Evolutionary conservation across 2,329 filamentous ascomycete species (phyloP).

Genomic region (Claviceps arundinis): DNA sequence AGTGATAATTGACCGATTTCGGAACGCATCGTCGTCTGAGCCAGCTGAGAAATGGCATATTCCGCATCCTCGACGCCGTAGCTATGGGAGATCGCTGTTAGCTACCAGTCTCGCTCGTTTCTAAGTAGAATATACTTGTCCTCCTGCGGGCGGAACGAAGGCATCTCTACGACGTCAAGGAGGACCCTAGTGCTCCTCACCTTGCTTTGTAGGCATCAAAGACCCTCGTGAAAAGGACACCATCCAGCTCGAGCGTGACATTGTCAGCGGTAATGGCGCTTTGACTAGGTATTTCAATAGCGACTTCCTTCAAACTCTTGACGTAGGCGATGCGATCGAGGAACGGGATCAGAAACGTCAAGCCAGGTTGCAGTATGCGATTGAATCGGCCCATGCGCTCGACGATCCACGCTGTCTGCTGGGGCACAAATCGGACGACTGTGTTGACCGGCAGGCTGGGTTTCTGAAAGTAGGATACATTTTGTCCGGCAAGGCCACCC

Average conservation of each 20-base stretch:
- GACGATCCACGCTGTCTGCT: constrained; percentile 98
- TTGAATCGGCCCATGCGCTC: constrained; percentile 99
- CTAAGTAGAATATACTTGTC: too few relatives aligned
- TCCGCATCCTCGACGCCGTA: constrained; percentile 98
- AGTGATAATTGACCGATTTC: constrained; percentile 95
- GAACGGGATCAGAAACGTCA: constrained; percentile 79
- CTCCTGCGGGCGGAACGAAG: not conserved
- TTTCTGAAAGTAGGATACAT: constrained; percentile 70
- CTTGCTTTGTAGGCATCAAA: constrained; percentile 98
- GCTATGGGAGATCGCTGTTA: constrained; percentile 30
- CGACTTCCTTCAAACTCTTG: constrained; percentile 90
- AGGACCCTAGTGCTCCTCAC: constrained; percentile 30
- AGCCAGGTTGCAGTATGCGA: constrained; percentile 79
- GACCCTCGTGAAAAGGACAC: constrained; percentile 87
- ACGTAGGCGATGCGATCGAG: constrained; percentile 96
- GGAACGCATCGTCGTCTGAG: constrained; percentile 96
- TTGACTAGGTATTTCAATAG: constrained; percentile 94
- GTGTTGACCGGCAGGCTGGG: constrained; percentile 78
- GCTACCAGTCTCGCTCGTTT: not conserved
- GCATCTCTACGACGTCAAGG: not conserved
- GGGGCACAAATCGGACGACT: constrained; percentile 90
- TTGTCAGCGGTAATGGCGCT: constrained; percentile 98
- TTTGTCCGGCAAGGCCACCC: constrained; percentile 15
- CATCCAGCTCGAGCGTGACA: constrained; percentile 90
- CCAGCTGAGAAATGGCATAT: constrained; percentile 94